phyloP scores from a whole-genome alignment of 2,329 filamentous ascomycete genomes.

The Pseudopyricularia cyperi region DNA sequence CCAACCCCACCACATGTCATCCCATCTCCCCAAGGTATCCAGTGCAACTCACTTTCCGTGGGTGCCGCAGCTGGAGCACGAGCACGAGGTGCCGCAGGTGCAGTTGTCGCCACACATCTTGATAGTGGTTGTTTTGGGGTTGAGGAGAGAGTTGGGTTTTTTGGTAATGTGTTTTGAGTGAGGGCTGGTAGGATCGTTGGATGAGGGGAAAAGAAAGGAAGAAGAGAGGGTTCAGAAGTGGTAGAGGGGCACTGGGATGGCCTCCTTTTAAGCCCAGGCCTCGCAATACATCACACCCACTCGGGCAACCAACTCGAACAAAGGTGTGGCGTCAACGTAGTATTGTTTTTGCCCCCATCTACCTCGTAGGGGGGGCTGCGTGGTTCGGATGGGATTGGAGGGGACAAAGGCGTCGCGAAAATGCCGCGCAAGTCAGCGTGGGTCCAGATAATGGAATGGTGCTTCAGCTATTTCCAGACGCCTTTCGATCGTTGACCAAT shows the following conservation, averaged over 20 bases:
- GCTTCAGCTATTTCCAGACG: neutral
- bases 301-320: neutral
- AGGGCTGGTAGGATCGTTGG: neutral
- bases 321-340: neutral
- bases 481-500: neutral
- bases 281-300: neutral
- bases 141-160: neutral
- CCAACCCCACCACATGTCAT: neutral
- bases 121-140: neutral
- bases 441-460: neutral
- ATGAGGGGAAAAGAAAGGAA: neutral
- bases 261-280: neutral
- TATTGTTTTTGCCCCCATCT: neutral
- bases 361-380: neutral
- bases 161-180: neutral
- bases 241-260: neutral
- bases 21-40: too few species aligned
- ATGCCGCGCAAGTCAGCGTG: neutral
- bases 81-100: slow-evolving; percentile 3
- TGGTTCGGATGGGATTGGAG: neutral
- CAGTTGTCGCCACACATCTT: slow-evolving; percentile 3
- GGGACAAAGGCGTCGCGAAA: neutral
- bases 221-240: neutral
- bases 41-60: neutral
- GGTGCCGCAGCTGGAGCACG: slow-evolving; percentile 2